These are phyloP conservation scores for Sporobolus alterniflorus DNA, from an alignment of 202 grass and related monocot genomes.

Conservation along the genomic window DNA sequence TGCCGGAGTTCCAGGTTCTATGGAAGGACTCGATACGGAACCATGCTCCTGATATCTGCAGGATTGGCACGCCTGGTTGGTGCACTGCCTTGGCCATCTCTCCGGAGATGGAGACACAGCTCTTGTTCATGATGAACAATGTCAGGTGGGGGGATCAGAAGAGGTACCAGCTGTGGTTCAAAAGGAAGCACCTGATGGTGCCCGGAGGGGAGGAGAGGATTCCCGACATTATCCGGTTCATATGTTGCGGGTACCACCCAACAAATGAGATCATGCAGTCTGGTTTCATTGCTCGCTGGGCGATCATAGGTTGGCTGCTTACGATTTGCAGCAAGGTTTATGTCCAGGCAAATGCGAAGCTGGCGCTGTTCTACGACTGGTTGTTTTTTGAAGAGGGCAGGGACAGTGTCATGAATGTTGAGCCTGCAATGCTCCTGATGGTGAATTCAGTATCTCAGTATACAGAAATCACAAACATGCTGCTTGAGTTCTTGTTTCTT, in stretches of 20 bases:
- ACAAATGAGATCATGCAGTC: constrained; percentile 75
- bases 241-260: constrained; percentile 73
- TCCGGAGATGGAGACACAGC: constrained; percentile 73
- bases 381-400: constrained; percentile 69
- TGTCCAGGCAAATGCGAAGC: constrained; percentile 76
- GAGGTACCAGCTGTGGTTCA: constrained; percentile 87
- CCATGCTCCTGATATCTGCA: constrained; percentile 27
- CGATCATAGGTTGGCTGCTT: constrained; percentile 84
- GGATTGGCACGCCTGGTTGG: constrained; percentile 40
- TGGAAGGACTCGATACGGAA: constrained; percentile 59
- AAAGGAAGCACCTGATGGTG: constrained; percentile 64
- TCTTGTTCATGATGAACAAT: constrained; percentile 80
- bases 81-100: constrained; percentile 50
- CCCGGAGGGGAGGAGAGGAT: constrained; percentile 75
- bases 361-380: constrained; percentile 91
- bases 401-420: constrained; percentile 85
- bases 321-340: constrained; percentile 71
- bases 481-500: constrained; percentile 94
- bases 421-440: constrained; percentile 95
- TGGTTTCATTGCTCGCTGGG: constrained; percentile 75
- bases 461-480: constrained; percentile 74
- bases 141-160: constrained; percentile 89
- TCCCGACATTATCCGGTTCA: constrained; percentile 78
- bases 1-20: constrained; percentile 72
- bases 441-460: constrained; percentile 86